These are phyloP conservation scores for Pythium periplocum DNA, from an alignment of 352 stramenopile genomes.

Conservation along the genomic window DNA sequence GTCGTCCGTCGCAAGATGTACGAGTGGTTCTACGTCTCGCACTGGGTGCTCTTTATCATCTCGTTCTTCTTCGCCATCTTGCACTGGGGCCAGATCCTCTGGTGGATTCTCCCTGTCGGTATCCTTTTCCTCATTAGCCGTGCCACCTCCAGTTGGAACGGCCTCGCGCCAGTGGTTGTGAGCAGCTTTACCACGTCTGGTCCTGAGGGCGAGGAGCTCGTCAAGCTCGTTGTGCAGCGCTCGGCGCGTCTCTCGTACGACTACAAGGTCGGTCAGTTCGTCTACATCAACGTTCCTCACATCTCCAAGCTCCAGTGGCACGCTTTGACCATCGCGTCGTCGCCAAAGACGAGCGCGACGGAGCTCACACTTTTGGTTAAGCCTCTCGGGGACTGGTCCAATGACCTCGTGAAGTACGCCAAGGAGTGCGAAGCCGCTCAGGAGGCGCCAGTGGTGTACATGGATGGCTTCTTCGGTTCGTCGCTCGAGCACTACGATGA, in stretches of 20 bases:
- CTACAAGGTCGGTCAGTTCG: slow-evolving; percentile 9
- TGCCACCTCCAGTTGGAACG: slow-evolving; percentile 38
- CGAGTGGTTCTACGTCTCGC: slow-evolving; percentile 53
- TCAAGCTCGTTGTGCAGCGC: slow-evolving; percentile 44
- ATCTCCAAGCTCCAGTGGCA: slow-evolving; percentile 8
- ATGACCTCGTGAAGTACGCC: slow-evolving; percentile 8
- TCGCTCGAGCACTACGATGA: slow-evolving; percentile 16
- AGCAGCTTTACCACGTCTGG: slow-evolving; percentile 19
- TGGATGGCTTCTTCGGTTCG: slow-evolving; percentile 18
- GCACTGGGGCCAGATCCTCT: slow-evolving; percentile 54
- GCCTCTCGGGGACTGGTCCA: slow-evolving; percentile 14
- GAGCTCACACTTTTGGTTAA: slow-evolving; percentile 16
- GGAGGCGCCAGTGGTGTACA: slow-evolving; percentile 9
- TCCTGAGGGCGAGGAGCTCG: slow-evolving; percentile 26
- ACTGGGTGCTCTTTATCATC: slow-evolving; percentile 51
- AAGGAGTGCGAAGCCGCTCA: slow-evolving; percentile 3
- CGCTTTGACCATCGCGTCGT: slow-evolving; percentile 15
- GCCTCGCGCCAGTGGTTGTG: slow-evolving; percentile 32
- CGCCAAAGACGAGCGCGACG: slow-evolving; percentile 14
- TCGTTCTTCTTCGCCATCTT: slow-evolving; percentile 50
- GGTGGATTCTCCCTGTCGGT: slow-evolving; percentile 45
- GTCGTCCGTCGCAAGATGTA: slow-evolving; percentile 50
- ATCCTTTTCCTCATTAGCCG: slow-evolving; percentile 54
- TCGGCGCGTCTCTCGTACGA: slow-evolving; percentile 2
- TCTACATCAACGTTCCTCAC: slow-evolving; percentile 16